phyloP scores from a whole-genome alignment of 345 rosid genomes.

The Euphorbia tirucalli region DNA sequence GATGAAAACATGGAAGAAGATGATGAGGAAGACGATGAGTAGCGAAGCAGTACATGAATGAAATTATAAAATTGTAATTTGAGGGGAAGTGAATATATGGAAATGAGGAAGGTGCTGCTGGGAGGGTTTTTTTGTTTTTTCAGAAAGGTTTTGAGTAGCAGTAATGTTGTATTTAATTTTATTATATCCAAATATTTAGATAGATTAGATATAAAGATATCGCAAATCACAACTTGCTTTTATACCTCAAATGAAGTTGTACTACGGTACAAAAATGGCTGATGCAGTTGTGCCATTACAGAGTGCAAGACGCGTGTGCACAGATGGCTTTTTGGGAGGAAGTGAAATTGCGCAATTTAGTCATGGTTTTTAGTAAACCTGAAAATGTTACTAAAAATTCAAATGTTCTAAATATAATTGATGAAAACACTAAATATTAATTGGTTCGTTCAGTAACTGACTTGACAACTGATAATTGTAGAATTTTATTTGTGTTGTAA shows the following conservation, averaged over 20 bases:
- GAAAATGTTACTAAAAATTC: no score
- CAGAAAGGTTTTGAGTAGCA: neutral
- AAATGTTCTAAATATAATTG: no score
- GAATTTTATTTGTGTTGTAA: no score
- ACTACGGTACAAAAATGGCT: no score
- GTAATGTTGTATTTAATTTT: neutral
- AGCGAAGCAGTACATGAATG: slow-evolving; percentile 1
- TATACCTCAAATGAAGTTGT: neutral
- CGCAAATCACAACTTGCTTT: neutral
- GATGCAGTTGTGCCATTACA: no score
- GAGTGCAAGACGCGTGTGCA: no score
- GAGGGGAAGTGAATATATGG: neutral
- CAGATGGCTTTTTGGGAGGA: no score
- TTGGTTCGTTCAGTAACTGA: no score
- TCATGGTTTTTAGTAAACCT: no score
- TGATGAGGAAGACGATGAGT: slow-evolving; percentile 15
- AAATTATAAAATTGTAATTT: neutral
- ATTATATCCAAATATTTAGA: neutral
- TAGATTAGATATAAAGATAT: neutral
- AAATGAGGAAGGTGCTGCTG: neutral
- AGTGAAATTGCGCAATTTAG: no score
- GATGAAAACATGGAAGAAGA: slow-evolving; percentile 7
- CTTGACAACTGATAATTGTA: no score
- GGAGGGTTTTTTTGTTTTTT: neutral
- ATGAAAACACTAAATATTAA: no score